These are phyloP conservation scores for Lecanosticta acicola DNA, from an alignment of 2,329 filamentous ascomycete genomes.

Conservation along the genomic window DNA sequence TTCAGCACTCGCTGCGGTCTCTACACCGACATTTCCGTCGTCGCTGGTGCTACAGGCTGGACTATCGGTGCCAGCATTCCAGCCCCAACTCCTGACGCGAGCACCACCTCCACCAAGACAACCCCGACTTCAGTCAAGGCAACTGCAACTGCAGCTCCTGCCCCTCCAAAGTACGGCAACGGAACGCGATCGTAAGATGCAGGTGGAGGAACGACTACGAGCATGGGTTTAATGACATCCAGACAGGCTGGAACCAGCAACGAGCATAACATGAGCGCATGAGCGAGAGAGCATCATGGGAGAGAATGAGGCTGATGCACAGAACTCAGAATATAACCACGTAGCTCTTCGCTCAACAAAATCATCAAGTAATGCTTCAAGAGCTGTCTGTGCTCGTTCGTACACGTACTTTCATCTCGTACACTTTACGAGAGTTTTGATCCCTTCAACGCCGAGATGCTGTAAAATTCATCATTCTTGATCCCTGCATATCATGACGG, in stretches of 20 bases:
- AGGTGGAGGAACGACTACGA: neutral
- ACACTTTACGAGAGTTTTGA: no score
- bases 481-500: no score
- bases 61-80: slow-evolving; percentile 18
- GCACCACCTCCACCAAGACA: neutral
- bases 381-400: no score
- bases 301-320: no score
- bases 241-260: neutral
- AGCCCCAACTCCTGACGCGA: slow-evolving; percentile 2
- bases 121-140: neutral
- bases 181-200: neutral
- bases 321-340: no score
- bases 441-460: no score
- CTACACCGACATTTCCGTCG: slow-evolving; percentile 16
- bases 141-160: neutral
- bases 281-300: neutral
- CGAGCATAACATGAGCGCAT: neutral
- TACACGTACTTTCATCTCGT: no score
- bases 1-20: slow-evolving; percentile 18
- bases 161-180: neutral
- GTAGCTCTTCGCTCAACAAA: no score
- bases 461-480: no score
- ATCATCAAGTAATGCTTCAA: no score
- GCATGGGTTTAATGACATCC: no score
- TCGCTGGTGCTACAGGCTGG: slow-evolving; percentile 16